Evolutionary conservation across 1,139 yeast species (phyloP).

Genomic region (Pneumocystis sp.): DNA sequence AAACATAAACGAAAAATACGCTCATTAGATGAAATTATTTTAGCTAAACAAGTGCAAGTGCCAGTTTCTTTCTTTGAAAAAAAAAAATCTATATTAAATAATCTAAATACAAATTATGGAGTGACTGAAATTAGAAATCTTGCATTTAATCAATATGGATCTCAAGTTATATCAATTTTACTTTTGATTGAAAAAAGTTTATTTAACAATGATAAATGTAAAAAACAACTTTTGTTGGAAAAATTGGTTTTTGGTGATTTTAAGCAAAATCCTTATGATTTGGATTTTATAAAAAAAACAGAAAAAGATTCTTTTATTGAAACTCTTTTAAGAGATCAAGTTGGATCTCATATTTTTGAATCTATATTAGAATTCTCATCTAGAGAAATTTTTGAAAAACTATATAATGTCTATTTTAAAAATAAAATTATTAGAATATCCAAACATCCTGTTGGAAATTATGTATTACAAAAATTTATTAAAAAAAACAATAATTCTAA

Average conservation of each 20-base stretch:
- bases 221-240: background rate
- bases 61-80: conserved; percentile 1
- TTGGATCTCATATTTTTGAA: conserved; percentile 83
- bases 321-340: conserved; percentile 67
- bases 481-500: conserved; percentile 42
- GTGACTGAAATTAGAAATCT: conserved; percentile 1
- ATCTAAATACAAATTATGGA: background rate
- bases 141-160: conserved; percentile 3
- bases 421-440: conserved; percentile 59
- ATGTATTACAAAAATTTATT: conserved; percentile 57
- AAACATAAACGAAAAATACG: background rate
- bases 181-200: background rate
- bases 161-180: conserved; percentile 3
- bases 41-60: background rate
- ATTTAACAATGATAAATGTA: background rate
- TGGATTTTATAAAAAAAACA: conserved; percentile 16
- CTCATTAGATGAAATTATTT: background rate
- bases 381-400: conserved; percentile 50
- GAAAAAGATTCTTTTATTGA: conserved; percentile 74
- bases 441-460: conserved; percentile 69
- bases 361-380: conserved; percentile 51
- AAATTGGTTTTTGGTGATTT: background rate
- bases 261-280: background rate
- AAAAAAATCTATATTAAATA: conserved; percentile 2
- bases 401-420: conserved; percentile 58